These are phyloP conservation scores for Suillus plorans DNA, from an alignment of 768 basidiomycete genomes.

Conservation along the genomic window DNA sequence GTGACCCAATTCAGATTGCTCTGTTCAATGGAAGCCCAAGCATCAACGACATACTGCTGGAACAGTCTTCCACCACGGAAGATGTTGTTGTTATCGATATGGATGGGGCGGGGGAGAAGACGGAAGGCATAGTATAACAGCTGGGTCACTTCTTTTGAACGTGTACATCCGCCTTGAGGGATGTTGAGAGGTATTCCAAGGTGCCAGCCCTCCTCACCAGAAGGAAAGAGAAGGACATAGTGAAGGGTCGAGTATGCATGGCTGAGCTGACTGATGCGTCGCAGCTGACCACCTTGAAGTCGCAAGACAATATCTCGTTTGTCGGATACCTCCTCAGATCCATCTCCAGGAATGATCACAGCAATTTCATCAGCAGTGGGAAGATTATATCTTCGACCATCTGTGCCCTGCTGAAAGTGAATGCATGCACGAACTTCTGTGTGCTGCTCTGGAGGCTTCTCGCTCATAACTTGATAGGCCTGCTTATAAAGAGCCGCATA, in stretches of 20 bases:
- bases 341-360: slow-evolving; percentile 32
- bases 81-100: slow-evolving; percentile 14
- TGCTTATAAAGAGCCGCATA: slow-evolving; percentile 32
- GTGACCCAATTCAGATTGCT: slow-evolving; percentile 23
- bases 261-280: slow-evolving; percentile 33
- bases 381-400: slow-evolving; percentile 41
- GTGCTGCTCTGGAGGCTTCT: slow-evolving; percentile 18
- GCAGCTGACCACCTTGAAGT: slow-evolving; percentile 18
- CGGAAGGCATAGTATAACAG: background rate
- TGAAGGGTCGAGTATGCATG: slow-evolving; percentile 31
- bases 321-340: slow-evolving; percentile 8
- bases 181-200: too few relatives aligned
- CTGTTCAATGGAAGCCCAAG: too few relatives aligned
- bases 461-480: slow-evolving; percentile 32
- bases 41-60: too few relatives aligned
- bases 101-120: slow-evolving; percentile 24
- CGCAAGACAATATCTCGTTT: slow-evolving; percentile 36
- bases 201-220: too few relatives aligned
- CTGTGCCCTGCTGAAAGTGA: slow-evolving; percentile 13
- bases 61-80: too few relatives aligned
- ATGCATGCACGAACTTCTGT: slow-evolving; percentile 12
- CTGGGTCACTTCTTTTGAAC: too few relatives aligned
- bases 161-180: too few relatives aligned
- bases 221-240: too few relatives aligned
- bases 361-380: slow-evolving; percentile 45